A percentile compares a stretch with the other conserved stretches of the same genome.
Evolutionary conservation across 164 flowering plant genomes (phyloP).

Genomic region (Stephania japonica): DNA sequence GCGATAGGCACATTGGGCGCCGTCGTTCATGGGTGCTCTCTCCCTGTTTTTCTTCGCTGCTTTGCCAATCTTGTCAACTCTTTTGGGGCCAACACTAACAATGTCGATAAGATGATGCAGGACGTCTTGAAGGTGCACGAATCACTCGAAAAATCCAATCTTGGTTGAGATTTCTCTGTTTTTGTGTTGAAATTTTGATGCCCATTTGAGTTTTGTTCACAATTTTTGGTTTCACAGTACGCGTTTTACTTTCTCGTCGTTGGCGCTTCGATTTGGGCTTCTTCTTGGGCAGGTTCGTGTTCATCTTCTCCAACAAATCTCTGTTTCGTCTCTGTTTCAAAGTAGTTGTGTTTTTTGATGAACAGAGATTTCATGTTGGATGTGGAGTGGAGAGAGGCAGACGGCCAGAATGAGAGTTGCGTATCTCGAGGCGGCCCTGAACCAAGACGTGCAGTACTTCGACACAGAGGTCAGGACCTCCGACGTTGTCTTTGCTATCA

Average conservation of each 20-base stretch:
- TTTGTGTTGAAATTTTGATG: not conserved
- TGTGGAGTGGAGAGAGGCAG: constrained; percentile 99
- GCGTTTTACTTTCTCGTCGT: constrained; percentile 94
- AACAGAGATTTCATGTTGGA: constrained; percentile 97
- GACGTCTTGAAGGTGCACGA: constrained; percentile 74
- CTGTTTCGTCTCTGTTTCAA: not conserved
- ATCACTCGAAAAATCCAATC: not conserved
- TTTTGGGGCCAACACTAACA: constrained; percentile 73
- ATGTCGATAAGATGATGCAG: constrained; percentile 83
- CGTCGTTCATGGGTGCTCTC: constrained; percentile 83
- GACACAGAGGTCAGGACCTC: constrained; percentile 91
- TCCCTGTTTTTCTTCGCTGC: constrained; percentile 86
- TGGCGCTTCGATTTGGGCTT: constrained; percentile 96
- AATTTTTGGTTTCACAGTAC: constrained; percentile 45
- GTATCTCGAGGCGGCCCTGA: constrained; percentile 83
- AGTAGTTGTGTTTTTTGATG: constrained; percentile 7
- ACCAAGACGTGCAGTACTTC: constrained; percentile 87
- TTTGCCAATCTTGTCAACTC: constrained; percentile 99
- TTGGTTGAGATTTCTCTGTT: not conserved
- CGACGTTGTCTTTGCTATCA: constrained; percentile 85
- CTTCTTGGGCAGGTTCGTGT: constrained; percentile 91
- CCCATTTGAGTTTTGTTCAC: constrained; percentile 5
- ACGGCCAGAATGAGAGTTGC: constrained; percentile 92
- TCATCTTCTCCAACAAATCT: not conserved
- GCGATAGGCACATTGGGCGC: constrained; percentile 78